Conservation (phyloP, 768 basidiomycete genomes). For the Tremella yokohamensis region DNA sequence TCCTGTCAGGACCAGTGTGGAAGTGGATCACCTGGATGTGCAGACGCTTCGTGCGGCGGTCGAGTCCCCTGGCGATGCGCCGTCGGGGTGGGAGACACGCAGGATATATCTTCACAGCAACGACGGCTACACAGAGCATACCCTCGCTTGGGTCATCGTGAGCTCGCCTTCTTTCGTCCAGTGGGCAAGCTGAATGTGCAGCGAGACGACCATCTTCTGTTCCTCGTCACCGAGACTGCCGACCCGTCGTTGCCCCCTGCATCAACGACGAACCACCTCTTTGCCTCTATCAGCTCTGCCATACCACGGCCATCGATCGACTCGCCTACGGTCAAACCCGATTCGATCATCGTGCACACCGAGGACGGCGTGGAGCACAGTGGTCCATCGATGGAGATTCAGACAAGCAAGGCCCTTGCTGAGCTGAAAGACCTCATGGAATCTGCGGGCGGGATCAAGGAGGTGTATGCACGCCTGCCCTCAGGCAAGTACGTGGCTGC, state of each 20-base stretch:
- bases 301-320: neutral
- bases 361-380: neutral
- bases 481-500: neutral
- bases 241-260: slow-evolving; percentile 5
- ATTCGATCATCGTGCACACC: slow-evolving; percentile 9
- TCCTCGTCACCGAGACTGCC: slow-evolving; percentile 5
- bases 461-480: neutral
- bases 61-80: no score
- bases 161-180: slow-evolving; percentile 2
- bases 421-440: slow-evolving; percentile 22
- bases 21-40: no score
- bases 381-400: slow-evolving; percentile 22
- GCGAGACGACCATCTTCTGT: slow-evolving; percentile 27
- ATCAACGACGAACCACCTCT: slow-evolving; percentile 13
- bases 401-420: slow-evolving; percentile 13
- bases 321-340: neutral
- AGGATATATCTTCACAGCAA: slow-evolving; percentile 9
- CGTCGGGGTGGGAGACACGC: slow-evolving; percentile 21
- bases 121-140: slow-evolving; percentile 7
- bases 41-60: no score
- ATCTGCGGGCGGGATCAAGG: slow-evolving; percentile 6
- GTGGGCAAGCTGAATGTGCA: slow-evolving; percentile 1
- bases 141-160: slow-evolving; percentile 34
- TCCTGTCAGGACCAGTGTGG: no score
- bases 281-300: slow-evolving; percentile 9